These are phyloP conservation scores for Hordeum vulgare DNA, from an alignment of 176 grass and related monocot species.

Conservation along the genomic window DNA sequence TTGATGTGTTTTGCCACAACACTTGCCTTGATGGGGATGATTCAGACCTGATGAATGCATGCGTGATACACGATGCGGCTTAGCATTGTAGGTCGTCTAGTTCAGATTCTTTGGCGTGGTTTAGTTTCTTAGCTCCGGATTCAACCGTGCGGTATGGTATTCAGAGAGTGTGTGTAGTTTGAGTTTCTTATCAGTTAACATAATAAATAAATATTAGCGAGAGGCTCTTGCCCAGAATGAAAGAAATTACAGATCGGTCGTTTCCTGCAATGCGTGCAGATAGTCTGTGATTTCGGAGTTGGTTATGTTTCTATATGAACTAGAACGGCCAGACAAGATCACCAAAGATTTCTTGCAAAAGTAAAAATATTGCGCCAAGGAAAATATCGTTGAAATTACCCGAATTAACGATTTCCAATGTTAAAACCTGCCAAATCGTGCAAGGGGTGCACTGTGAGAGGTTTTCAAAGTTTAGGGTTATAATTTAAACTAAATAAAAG, in stretches of 20 bases:
- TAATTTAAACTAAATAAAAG: no score
- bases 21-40: background rate
- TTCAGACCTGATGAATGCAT: background rate
- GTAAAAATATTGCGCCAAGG: background rate
- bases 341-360: background rate
- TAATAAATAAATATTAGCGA: background rate
- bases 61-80: background rate
- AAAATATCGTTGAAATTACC: background rate
- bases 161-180: background rate
- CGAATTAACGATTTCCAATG: background rate
- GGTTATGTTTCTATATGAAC: background rate
- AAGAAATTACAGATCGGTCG: background rate
- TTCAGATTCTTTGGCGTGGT: background rate
- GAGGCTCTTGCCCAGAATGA: background rate
- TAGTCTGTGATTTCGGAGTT: background rate
- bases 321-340: background rate
- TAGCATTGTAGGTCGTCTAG: background rate
- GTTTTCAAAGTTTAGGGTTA: no score
- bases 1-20: background rate
- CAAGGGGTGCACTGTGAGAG: no score
- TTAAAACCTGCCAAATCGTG: no score
- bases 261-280: background rate
- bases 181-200: background rate
- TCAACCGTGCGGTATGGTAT: background rate
- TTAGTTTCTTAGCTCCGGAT: background rate